These are phyloP conservation scores for Ochetophila trinervis DNA, from an alignment of 306 rosid genomes.

Conservation along the genomic window DNA sequence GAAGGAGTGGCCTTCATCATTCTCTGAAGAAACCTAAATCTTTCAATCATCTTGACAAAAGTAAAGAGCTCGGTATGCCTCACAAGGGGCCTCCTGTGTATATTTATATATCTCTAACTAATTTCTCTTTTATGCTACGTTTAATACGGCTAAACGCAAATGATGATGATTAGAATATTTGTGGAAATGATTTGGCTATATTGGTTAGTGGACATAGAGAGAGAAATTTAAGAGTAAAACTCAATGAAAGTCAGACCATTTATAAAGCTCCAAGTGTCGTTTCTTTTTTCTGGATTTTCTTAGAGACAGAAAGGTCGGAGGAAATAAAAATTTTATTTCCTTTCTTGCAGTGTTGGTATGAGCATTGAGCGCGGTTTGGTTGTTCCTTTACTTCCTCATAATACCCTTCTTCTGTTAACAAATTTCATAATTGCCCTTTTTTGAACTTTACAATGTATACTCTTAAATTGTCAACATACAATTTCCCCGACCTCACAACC, in stretches of 20 bases:
- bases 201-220: slow-evolving; percentile 39
- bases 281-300: slow-evolving; percentile 28
- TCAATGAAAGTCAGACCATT: slow-evolving; percentile 41
- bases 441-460: neutral
- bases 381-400: slow-evolving; percentile 13
- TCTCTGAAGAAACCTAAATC: slow-evolving; percentile 41
- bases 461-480: too few relatives aligned
- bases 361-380: slow-evolving; percentile 1
- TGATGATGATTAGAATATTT: slow-evolving; percentile 29
- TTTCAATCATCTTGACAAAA: slow-evolving; percentile 32
- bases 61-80: slow-evolving; percentile 9
- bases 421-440: neutral
- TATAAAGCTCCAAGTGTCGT: slow-evolving; percentile 46
- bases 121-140: slow-evolving; percentile 6
- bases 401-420: neutral
- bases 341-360: slow-evolving; percentile 10
- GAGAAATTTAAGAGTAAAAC: slow-evolving; percentile 35
- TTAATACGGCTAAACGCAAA: slow-evolving; percentile 19
- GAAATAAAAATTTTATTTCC: neutral
- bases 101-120: slow-evolving; percentile 20
- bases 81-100: slow-evolving; percentile 4
- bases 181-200: slow-evolving; percentile 29
- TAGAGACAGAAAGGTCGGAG: slow-evolving; percentile 25
- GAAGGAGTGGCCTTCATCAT: slow-evolving; percentile 58
- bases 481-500: too few relatives aligned